These are phyloP conservation scores for Dittrichia graveolens DNA, from an alignment of 129 eudicot species.

Conservation along the genomic window DNA sequence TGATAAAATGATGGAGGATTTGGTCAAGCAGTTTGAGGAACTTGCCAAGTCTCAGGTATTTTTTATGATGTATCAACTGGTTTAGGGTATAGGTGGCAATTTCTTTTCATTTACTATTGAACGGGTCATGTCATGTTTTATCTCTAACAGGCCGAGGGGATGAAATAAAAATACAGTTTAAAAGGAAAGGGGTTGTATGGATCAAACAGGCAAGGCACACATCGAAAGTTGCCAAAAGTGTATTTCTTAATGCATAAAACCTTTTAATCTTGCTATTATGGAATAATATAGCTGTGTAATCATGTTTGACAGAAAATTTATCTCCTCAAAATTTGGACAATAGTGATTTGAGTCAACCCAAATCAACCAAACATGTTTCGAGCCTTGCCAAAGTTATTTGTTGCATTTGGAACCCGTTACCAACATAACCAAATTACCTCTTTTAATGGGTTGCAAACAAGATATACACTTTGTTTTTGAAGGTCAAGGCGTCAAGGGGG, in stretches of 20 bases:
- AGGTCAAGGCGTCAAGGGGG: background rate
- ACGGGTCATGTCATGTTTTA: background rate
- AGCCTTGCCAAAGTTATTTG: background rate
- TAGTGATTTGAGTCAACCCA: background rate
- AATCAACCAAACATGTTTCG: background rate
- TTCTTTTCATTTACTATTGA: background rate
- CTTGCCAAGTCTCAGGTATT: constrained; percentile 89
- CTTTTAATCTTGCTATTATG: background rate
- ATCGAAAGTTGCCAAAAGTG: background rate
- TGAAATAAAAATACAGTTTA: background rate
- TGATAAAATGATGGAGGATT: constrained; percentile 89
- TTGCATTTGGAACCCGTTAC: background rate
- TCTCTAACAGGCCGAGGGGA: background rate
- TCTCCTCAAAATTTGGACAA: background rate
- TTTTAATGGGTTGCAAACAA: background rate
- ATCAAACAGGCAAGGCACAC: too few relatives aligned
- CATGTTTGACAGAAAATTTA: background rate
- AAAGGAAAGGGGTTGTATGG: background rate
- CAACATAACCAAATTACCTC: background rate
- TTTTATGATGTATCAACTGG: background rate
- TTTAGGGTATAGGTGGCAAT: constrained; percentile 1
- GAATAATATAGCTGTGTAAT: background rate
- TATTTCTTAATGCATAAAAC: background rate
- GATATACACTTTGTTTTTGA: constrained; percentile 1
- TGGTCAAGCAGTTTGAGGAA: constrained; percentile 98